phyloP scores from a whole-genome alignment of 1,284 basidiomycete species.

The Apiotrichum veenhuisii region DNA sequence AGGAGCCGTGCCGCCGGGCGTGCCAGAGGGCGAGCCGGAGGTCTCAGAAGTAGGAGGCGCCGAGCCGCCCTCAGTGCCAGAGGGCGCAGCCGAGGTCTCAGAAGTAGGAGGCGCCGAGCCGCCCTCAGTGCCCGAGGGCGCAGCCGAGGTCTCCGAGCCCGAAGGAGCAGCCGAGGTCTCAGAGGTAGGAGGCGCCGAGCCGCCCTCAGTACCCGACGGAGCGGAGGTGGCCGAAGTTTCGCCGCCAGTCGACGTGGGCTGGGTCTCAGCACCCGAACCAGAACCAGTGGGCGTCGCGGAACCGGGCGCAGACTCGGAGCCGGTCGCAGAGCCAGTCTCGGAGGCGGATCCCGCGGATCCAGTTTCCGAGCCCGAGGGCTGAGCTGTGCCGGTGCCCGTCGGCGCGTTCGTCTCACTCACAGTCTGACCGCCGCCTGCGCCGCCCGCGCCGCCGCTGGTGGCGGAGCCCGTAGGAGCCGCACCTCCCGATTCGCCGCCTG shows the following conservation, averaged over 20 bases:
- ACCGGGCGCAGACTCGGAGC: neutral
- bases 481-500: neutral
- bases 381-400: neutral
- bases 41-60: too few species aligned
- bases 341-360: neutral
- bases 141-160: neutral
- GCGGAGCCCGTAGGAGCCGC: neutral
- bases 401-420: neutral
- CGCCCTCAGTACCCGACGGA: too few species aligned
- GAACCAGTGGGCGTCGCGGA: too few species aligned
- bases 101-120: too few species aligned
- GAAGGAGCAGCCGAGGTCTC: neutral
- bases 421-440: neutral
- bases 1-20: neutral
- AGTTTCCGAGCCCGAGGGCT: neutral
- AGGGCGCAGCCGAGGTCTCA: too few species aligned
- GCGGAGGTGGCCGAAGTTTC: neutral
- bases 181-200: slow-evolving; percentile 6
- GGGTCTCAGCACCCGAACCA: neutral
- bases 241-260: neutral
- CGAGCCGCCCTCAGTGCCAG: too few species aligned
- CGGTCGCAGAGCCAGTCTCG: neutral
- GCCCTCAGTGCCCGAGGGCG: too few species aligned
- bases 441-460: neutral
- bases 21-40: too few species aligned